phyloP scores from a whole-genome alignment of 306 rosid genomes.

The Argentina anserina region DNA sequence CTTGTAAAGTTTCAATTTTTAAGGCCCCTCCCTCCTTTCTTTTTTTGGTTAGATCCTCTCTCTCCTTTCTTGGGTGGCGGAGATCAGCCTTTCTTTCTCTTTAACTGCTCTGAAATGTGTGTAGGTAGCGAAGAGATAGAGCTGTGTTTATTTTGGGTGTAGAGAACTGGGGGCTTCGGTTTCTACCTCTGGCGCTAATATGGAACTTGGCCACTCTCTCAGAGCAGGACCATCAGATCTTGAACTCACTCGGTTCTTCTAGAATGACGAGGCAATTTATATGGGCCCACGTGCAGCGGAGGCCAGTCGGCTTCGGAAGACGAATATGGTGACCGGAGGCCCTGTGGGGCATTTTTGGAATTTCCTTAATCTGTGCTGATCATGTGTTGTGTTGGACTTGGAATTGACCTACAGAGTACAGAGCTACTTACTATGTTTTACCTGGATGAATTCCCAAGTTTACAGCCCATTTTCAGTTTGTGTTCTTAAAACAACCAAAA shows the following conservation, averaged over 20 bases:
- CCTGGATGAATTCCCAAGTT: background rate
- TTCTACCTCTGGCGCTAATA: background rate
- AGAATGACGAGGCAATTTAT: slow-evolving; percentile 53
- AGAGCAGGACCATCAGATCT: slow-evolving; percentile 35
- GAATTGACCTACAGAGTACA: background rate
- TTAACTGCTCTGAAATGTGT: background rate
- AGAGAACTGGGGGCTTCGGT: background rate
- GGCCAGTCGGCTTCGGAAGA: slow-evolving; percentile 30
- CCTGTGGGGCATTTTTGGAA: slow-evolving; percentile 13
- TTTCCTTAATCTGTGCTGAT: slow-evolving; percentile 8
- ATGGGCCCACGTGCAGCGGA: slow-evolving; percentile 56
- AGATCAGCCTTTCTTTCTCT: background rate
- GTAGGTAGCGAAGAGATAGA: background rate
- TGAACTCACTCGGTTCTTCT: slow-evolving; percentile 20
- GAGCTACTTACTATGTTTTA: background rate
- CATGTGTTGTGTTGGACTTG: background rate
- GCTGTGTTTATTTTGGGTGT: background rate
- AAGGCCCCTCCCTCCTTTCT: background rate
- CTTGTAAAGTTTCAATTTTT: background rate
- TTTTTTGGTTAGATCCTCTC: too few relatives aligned
- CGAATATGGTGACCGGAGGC: slow-evolving; percentile 9
- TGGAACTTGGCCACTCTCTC: background rate
- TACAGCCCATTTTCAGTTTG: background rate
- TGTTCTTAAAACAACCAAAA: too few relatives aligned
- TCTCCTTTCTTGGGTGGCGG: background rate